Percentiles rank a stretch among this genome's conserved stretches.
Evolutionary conservation across 345 rosid genomes (phyloP).

Genomic region (Eucalyptus pauciflora): DNA sequence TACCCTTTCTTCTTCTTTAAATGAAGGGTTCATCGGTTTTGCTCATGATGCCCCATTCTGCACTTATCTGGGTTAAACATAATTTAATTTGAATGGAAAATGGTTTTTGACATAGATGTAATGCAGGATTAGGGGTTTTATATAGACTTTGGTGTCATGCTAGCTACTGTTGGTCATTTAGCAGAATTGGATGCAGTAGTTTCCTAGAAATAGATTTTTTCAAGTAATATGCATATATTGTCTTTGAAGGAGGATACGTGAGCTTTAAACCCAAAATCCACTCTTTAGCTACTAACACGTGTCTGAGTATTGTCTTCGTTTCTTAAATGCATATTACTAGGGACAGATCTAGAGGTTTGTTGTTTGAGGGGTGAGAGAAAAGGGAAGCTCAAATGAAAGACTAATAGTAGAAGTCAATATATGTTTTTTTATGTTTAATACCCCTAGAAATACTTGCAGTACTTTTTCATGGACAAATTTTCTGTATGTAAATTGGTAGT

Average conservation of each 20-base stretch:
- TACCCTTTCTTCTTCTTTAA: not conserved
- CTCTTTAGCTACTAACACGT: not conserved
- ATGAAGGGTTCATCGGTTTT: not conserved
- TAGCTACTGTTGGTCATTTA: not conserved
- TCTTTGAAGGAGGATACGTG: not conserved
- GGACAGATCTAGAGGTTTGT: not conserved
- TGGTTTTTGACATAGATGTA: not conserved
- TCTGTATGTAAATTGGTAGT: not conserved
- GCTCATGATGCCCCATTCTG: not conserved
- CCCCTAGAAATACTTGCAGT: not conserved
- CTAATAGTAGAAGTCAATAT: not conserved
- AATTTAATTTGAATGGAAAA: not conserved
- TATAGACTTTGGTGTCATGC: not conserved
- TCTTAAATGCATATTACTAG: not conserved
- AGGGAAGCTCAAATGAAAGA: not conserved
- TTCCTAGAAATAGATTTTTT: not conserved
- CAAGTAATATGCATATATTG: not conserved
- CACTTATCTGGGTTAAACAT: not conserved
- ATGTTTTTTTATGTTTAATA: not conserved
- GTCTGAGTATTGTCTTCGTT: not conserved
- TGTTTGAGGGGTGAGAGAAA: not conserved
- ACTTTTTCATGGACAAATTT: not conserved
- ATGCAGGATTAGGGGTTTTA: not conserved
- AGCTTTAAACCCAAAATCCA: not conserved
- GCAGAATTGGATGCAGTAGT: not conserved